Evolutionary conservation across 352 stramenopile genomes (phyloP), one percentile per base, ranked within the genome.

Genomic region (Globisporangium solare): DNA sequence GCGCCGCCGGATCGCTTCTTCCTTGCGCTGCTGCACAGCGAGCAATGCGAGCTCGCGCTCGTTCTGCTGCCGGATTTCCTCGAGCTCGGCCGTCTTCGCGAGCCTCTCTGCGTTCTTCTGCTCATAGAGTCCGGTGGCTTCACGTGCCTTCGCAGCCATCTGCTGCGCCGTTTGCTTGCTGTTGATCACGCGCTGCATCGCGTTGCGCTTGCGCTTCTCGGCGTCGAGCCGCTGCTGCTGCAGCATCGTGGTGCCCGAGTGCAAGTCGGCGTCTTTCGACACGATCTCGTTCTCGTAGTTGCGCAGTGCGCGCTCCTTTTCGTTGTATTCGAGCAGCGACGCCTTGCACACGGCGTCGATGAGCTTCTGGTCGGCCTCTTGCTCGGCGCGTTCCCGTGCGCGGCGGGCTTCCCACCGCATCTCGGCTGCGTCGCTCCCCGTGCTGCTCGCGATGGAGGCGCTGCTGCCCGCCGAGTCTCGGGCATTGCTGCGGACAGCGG

Each of bases 141-240:
- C 63, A 18, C 75, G 79, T 11, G 80, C 82, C 27, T 90, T 87
- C 17, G 76, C 57, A 13, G 68, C 83, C 67, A 90, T 80, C 41
- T 79, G 63, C 24, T 80, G 70, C 31, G 82, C 81, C 1, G 68
- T 71, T 7, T 53, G 61, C 56, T 94, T 94, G 59, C 72, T 79
- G 50, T 91, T 70, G 42, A 94, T 86, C 18, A 94, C 79, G 8
- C 68, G 74, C 62, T 91, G 79, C 64, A 94, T 84, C 15, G 84
- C 81, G 10, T 71, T 69, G 51, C 61, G 79, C 52, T 92, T 92
- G 52, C 74, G 76, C 20, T 70, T 55, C 46, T 87, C 82, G 15
- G 79, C 76, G 15, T 76, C 73, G 4, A 58, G 53, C 32, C 72
- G 83, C 2, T 73, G 67, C 22, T 73, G 53, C 11, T 72, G 64